A percentile compares a stretch with the other conserved stretches of the same genome.
Conservation (phyloP, 129 eudicot species). For the Ambrosia artemisiifolia region DNA sequence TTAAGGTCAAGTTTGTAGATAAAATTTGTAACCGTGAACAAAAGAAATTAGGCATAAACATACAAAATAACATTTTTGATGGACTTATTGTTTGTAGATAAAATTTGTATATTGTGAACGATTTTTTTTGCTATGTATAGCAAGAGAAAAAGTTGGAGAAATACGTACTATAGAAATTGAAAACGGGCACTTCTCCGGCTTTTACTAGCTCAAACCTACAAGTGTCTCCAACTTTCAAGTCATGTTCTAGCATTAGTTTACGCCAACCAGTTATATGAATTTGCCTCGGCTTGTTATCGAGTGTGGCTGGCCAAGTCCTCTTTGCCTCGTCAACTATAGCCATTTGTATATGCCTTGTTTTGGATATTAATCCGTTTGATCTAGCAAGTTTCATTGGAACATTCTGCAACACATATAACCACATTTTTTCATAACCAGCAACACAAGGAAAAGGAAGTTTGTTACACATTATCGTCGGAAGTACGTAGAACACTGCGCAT, state of each 20-base stretch:
- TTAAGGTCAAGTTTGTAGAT: too few relatives aligned
- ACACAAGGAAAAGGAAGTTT: too few relatives aligned
- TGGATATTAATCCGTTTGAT: conserved; percentile 15
- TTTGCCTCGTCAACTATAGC: conserved; percentile 14
- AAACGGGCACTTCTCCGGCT: conserved; percentile 14
- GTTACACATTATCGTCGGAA: too few relatives aligned
- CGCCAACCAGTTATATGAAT: not conserved
- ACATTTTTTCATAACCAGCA: not conserved
- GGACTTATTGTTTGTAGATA: too few relatives aligned
- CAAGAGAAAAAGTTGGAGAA: not conserved
- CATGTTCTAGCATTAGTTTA: not conserved
- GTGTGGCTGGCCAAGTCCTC: conserved; percentile 23
- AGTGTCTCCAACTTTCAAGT: conserved; percentile 15
- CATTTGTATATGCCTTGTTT: not conserved
- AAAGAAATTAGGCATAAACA: not conserved
- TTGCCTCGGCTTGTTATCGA: not conserved
- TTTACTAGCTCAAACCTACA: conserved; percentile 21
- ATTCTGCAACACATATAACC: conserved; percentile 12
- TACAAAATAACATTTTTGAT: not conserved
- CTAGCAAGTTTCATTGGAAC: conserved; percentile 25
- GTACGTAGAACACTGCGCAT: too few relatives aligned
- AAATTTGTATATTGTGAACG: too few relatives aligned
- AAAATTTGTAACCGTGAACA: too few relatives aligned
- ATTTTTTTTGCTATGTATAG: too few relatives aligned
- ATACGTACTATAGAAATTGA: conserved; percentile 20